Base-by-base conservation (phyloP, 139 green algal species). In the Haematococcus sp. region DNA sequence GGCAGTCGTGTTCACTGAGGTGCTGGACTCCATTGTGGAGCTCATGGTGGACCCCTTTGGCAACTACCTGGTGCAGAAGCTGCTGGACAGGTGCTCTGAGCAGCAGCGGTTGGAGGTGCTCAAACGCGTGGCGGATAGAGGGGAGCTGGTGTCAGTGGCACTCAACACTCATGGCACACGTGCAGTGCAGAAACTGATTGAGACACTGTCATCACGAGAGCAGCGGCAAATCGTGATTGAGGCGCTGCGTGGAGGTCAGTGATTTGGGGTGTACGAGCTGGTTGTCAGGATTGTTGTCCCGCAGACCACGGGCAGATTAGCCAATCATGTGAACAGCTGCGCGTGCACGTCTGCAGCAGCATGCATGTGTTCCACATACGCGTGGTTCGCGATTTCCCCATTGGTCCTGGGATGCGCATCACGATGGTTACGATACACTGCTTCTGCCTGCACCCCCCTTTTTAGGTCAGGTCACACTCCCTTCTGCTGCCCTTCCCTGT, bases 1-100 rank as follows among this genome's bases (percentile, higher is more conserved):
- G 19, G 81, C 71, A 40, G 66, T 79, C 2, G 85, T 97, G 61
- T 91, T 97, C 9, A 65, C 79, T 7, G 89, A 93, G 84, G 70
- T 91, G 58, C 73, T 89, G 46, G 76, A 84, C 46, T 84, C 95
- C 71, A 87, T 95, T 11, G 88, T 94, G 30, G 88, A 95, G 65
- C 89, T 99, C 20, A 99, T 99, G 96, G 88, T 91, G 71, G 96
- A 99, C 77, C 93, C 95, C n/a, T 99, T 99, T 68, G 96, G 96
- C 72, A 99, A 99, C 81, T 99, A 99, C 85, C 89, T 99, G 43
- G 92, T 98, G 51, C 96, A 99, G 85, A 98, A 99, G 88, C 85
- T 98, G 76, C 84, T 98, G 43, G 95, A 98, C 76, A 74, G 93
- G 11, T 98, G 94, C 86, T 92, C 75, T 19, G 91, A 97, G 77